These are phyloP conservation scores for Quercus phellos DNA, from an alignment of 331 rosid genomes.

Conservation along the genomic window DNA sequence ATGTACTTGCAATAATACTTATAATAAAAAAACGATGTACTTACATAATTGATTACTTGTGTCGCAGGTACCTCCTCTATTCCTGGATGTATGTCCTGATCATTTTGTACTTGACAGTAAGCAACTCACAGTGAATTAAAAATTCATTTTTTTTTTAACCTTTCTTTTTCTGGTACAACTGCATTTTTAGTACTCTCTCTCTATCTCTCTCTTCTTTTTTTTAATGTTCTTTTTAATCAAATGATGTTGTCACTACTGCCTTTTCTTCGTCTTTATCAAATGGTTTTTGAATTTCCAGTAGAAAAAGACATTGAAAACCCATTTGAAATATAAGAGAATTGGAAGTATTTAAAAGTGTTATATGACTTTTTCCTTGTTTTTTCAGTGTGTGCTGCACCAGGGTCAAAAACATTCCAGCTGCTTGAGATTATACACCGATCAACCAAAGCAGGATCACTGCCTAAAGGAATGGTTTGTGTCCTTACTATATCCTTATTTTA, in stretches of 20 bases:
- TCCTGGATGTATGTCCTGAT: conserved; percentile 78
- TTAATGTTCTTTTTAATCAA: not conserved
- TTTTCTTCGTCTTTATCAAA: not conserved
- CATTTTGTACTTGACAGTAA: conserved; percentile 95
- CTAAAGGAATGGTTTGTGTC: conserved; percentile 79
- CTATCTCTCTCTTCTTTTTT: no score
- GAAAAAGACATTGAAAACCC: not conserved
- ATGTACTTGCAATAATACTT: conserved; percentile 7
- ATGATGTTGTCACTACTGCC: not conserved
- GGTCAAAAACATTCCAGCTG: conserved; percentile 96
- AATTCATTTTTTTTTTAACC: not conserved
- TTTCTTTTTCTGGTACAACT: not conserved
- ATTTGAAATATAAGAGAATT: not conserved
- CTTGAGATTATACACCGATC: conserved; percentile 87
- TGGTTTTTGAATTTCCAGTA: not conserved
- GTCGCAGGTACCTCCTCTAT: conserved; percentile 91
- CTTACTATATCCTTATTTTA: not conserved
- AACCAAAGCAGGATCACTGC: conserved; percentile 63
- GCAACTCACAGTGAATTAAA: conserved; percentile 38
- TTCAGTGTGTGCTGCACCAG: conserved; percentile 99
- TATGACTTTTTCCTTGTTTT: conserved; percentile 22
- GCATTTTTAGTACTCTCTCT: not conserved
- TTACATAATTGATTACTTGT: conserved; percentile 20
- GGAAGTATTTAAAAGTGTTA: not conserved
- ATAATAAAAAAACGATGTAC: not conserved